Evolutionary conservation across 2,329 filamentous ascomycete species (phyloP).

Genomic region (Diaporthe ilicicola): DNA sequence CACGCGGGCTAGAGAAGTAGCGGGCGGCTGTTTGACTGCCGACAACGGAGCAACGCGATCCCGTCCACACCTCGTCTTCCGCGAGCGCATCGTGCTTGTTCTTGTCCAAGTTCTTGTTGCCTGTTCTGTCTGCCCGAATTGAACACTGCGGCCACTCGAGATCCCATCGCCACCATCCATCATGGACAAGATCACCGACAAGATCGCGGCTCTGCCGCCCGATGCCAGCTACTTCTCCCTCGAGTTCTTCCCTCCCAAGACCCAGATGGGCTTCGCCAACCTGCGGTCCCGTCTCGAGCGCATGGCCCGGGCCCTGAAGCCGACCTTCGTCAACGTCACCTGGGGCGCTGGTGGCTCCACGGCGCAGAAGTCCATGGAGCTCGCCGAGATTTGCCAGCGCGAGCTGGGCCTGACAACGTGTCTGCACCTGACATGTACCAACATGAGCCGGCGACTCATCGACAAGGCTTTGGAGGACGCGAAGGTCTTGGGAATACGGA

Average conservation of each 20-base stretch:
- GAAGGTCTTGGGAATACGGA: constrained; percentile 88
- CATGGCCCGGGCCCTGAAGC: constrained; percentile 90
- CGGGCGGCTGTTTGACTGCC: constrained; percentile 15
- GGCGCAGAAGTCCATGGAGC: constrained; percentile 86
- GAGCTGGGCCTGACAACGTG: constrained; percentile 94
- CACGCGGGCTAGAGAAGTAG: background rate
- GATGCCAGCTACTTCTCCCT: constrained; percentile 91
- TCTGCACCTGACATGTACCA: constrained; percentile 95
- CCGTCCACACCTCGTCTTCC: background rate
- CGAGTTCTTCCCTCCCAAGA: constrained; percentile 99
- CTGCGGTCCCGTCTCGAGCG: constrained; percentile 91
- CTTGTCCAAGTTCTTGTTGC: background rate
- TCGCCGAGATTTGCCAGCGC: constrained; percentile 94
- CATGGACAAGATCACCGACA: constrained; percentile 93
- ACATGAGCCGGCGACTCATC: constrained; percentile 88
- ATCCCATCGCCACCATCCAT: constrained; percentile 31
- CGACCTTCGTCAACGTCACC: constrained; percentile 95
- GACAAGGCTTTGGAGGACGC: constrained; percentile 92
- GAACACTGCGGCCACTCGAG: background rate
- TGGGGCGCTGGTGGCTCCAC: constrained; percentile 98
- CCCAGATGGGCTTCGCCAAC: constrained; percentile 93
- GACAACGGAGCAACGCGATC: constrained; percentile 21
- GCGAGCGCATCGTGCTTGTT: background rate
- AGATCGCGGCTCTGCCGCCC: constrained; percentile 88
- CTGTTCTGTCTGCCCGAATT: background rate